Evolutionary conservation across 1,139 yeast genomes (phyloP).

Genomic region (Blastobotrys aristatus): DNA sequence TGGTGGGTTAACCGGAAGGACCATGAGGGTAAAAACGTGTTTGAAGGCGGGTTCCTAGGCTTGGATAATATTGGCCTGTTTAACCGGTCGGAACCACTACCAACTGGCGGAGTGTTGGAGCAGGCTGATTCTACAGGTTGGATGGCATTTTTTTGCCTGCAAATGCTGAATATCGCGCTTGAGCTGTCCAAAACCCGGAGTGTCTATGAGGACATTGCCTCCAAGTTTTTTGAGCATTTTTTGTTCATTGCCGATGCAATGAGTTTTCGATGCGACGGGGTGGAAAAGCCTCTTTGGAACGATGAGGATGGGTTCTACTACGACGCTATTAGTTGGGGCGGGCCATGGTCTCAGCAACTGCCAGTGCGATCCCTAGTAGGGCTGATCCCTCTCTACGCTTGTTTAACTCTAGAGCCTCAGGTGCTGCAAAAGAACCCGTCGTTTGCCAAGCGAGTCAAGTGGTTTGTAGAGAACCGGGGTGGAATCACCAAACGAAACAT

Average conservation of each 20-base stretch:
- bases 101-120: constrained; percentile 87
- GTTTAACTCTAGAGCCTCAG: constrained; percentile 85
- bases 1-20: constrained; percentile 99
- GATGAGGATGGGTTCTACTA: constrained; percentile 86
- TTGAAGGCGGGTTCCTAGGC: constrained; percentile 94
- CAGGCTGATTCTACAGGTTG: constrained; percentile 98
- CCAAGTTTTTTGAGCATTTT: constrained; percentile 93
- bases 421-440: constrained; percentile 73
- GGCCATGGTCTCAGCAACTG: constrained; percentile 60
- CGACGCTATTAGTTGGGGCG: constrained; percentile 88
- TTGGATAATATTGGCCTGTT: constrained; percentile 91
- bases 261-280: constrained; percentile 60
- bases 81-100: constrained; percentile 90
- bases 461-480: constrained; percentile 75
- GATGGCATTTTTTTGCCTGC: constrained; percentile 94
- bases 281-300: constrained; percentile 74
- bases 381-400: constrained; percentile 86
- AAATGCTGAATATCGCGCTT: constrained; percentile 89
- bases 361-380: constrained; percentile 93
- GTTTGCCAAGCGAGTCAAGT: constrained; percentile 76
- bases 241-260: constrained; percentile 91
- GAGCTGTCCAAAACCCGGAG: constrained; percentile 84
- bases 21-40: constrained; percentile 79
- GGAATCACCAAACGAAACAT: constrained; percentile 80
- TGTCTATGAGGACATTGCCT: constrained; percentile 91